Evolutionary conservation across 306 rosid species (phyloP).

Genomic region (Trichosanthes truncata): DNA sequence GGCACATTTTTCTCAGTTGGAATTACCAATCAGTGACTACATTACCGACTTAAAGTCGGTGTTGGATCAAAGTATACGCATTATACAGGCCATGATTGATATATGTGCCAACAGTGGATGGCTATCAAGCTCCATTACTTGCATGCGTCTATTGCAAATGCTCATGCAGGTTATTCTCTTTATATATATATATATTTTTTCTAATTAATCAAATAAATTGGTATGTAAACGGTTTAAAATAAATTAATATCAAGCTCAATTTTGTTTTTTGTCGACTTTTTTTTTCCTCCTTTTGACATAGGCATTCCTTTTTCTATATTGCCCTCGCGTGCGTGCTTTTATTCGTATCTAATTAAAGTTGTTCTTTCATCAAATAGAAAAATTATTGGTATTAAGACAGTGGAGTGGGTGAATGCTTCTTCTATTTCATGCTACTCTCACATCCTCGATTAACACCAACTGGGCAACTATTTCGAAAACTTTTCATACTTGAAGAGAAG

Average conservation of each 20-base stretch:
- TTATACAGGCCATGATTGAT: conserved; percentile 98
- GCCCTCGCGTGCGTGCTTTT: background rate
- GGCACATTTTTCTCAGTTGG: conserved; percentile 94
- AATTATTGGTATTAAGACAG: background rate
- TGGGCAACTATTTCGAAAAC: background rate
- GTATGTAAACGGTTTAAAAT: background rate
- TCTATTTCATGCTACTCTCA: background rate
- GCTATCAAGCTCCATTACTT: conserved; percentile 79
- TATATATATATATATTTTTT: background rate
- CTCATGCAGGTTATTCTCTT: conserved; percentile 69
- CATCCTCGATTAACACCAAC: background rate
- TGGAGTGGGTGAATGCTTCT: background rate
- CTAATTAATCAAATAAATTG: background rate
- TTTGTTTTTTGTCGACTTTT: background rate
- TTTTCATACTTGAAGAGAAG: background rate
- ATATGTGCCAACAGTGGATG: conserved; percentile 94
- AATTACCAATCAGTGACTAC: conserved; percentile 86
- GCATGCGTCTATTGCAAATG: conserved; percentile 98
- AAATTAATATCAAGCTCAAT: background rate
- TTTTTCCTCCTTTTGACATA: background rate
- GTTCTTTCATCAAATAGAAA: background rate
- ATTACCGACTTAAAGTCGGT: conserved; percentile 88
- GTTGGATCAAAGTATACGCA: conserved; percentile 90
- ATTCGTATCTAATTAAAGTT: background rate
- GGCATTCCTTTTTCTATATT: background rate